Percentiles rank a stretch among this genome's conserved stretches.
These are phyloP conservation scores for Lophiotrema nucula DNA, from an alignment of 495 filamentous ascomycete genomes.

Conservation along the genomic window DNA sequence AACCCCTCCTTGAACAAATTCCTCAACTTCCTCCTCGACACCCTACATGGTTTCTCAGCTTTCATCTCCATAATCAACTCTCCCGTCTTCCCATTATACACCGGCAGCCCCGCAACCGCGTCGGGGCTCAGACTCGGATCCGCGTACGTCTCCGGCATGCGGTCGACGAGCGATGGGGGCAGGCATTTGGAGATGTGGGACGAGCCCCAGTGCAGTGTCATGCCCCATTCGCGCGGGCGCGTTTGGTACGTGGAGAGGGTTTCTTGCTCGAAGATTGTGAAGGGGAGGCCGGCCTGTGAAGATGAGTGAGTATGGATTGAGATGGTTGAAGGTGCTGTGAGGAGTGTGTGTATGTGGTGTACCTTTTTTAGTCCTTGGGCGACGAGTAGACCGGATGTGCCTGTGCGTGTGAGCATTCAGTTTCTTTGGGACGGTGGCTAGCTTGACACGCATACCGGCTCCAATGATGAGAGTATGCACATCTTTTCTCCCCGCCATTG, in stretches of 20 bases:
- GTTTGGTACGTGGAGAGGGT: conserved; percentile 9
- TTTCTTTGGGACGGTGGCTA: neutral
- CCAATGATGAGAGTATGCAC: conserved; percentile 25
- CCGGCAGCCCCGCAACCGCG: conserved; percentile 5
- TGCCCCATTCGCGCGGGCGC: conserved; percentile 16
- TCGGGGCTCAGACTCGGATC: neutral
- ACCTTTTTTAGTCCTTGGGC: conserved; percentile 24
- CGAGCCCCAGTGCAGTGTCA: conserved; percentile 12
- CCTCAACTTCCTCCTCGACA: conserved; percentile 16
- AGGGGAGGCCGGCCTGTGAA: conserved; percentile 13
- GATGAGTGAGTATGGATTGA: neutral
- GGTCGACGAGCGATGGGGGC: neutral
- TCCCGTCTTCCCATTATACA: conserved; percentile 23
- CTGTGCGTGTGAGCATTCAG: conserved; percentile 1
- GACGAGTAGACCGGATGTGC: conserved; percentile 26
- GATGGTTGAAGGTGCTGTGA: neutral
- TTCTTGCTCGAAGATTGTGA: conserved; percentile 19
- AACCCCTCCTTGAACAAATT: neutral
- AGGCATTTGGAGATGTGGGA: conserved; percentile 7
- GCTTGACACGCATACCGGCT: conserved; percentile 9
- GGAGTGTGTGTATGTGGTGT: neutral
- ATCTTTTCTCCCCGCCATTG: conserved; percentile 8
- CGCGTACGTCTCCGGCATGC: conserved; percentile 3
- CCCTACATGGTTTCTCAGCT: conserved; percentile 1
- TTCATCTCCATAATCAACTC: conserved; percentile 14